Percentiles rank a stretch among this genome's conserved stretches.
Evolutionary conservation across 1,139 yeast genomes (phyloP).

Genomic region (Pneumocystis oryctolagi): DNA sequence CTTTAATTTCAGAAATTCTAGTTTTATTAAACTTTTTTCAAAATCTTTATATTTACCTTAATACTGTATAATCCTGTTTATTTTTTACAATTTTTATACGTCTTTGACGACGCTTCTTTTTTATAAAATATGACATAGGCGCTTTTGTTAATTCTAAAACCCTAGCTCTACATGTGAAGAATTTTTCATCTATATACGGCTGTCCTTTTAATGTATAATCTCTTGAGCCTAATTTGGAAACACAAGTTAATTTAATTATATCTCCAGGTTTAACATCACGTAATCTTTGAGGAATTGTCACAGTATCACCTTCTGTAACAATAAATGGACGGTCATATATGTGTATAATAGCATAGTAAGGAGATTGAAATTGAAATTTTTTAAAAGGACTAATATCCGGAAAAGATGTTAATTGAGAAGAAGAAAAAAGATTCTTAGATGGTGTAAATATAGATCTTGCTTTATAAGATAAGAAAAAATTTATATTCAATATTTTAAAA

Average conservation of each 20-base stretch:
- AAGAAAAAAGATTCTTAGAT: not conserved
- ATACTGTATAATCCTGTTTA: slow-evolving; percentile 67
- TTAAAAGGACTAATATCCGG: not conserved
- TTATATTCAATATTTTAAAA: not conserved
- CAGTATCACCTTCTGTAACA: slow-evolving; percentile 79
- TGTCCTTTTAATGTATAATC: slow-evolving; percentile 51
- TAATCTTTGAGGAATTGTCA: slow-evolving; percentile 41
- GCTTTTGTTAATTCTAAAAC: slow-evolving; percentile 78
- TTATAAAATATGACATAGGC: slow-evolving; percentile 54
- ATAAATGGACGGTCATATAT: slow-evolving; percentile 75
- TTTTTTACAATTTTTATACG: slow-evolving; percentile 63
- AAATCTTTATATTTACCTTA: slow-evolving; percentile 28
- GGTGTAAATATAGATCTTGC: not conserved
- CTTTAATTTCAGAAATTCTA: not conserved
- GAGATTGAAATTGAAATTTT: slow-evolving; percentile 18
- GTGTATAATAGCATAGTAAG: slow-evolving; percentile 56
- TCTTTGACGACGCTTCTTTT: slow-evolving; percentile 67
- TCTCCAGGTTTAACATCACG: slow-evolving; percentile 40
- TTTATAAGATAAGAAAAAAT: not conserved
- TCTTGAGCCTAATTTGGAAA: slow-evolving; percentile 71
- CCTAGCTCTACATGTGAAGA: slow-evolving; percentile 55
- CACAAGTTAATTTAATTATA: slow-evolving; percentile 52
- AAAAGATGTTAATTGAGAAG: not conserved
- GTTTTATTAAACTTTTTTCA: not conserved
- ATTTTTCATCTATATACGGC: slow-evolving; percentile 35